Evolutionary conservation across 208 protist genomes (phyloP).

Genomic region (Balamuthia mandrillaris): DNA sequence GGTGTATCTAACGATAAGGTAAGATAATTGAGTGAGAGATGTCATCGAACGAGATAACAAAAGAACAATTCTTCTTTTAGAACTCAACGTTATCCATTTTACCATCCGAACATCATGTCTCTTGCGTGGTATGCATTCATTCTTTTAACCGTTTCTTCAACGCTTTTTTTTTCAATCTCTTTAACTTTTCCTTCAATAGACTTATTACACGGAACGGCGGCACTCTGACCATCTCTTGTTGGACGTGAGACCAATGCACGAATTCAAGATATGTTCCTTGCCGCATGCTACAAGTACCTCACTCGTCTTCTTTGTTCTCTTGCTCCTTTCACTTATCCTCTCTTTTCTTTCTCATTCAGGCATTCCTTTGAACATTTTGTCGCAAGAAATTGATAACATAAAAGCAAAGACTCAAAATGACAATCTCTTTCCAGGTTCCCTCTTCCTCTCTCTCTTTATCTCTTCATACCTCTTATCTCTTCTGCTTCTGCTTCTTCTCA

Average conservation of each 20-base stretch:
- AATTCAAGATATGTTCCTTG: constrained; percentile 5
- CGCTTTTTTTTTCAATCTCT: too few relatives aligned
- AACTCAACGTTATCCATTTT: background rate
- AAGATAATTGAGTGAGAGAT: background rate
- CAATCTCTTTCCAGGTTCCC: background rate
- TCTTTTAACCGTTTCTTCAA: too few relatives aligned
- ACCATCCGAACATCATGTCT: background rate
- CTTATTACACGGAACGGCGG: background rate
- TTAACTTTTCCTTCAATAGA: too few relatives aligned
- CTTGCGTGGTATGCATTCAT: too few relatives aligned
- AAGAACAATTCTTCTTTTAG: background rate
- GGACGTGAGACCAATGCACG: background rate
- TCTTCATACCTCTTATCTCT: background rate
- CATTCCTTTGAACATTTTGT: background rate
- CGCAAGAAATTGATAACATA: background rate
- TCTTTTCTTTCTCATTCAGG: background rate
- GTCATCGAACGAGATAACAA: background rate
- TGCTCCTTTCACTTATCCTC: background rate
- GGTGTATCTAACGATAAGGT: background rate
- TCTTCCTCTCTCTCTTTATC: background rate
- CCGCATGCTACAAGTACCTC: background rate
- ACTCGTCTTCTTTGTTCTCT: background rate
- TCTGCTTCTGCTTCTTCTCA: background rate
- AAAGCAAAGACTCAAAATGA: background rate
- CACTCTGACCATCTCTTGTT: background rate